Percentiles rank a stretch among this genome's conserved stretches.
Conservation (phyloP, 2,329 filamentous ascomycete species). For the Chaetomium globosum region DNA sequence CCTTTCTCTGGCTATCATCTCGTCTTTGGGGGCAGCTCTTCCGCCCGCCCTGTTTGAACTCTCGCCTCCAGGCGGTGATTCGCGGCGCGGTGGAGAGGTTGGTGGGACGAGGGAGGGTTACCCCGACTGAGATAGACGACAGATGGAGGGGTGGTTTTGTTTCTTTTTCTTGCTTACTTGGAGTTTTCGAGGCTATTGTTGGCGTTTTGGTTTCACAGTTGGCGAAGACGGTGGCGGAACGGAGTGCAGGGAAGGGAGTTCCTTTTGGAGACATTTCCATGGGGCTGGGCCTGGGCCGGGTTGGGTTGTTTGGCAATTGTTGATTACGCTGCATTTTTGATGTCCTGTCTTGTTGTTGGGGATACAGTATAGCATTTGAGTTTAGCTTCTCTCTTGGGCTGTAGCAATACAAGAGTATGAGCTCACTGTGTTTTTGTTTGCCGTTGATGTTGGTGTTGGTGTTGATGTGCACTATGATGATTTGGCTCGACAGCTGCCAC, state of each 20-base stretch:
- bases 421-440: neutral
- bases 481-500: too few species aligned
- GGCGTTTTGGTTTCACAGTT: constrained; percentile 15
- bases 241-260: neutral
- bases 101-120: constrained; percentile 11
- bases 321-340: constrained; percentile 21
- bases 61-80: constrained; percentile 23
- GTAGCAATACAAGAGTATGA: constrained; percentile 27
- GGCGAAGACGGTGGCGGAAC: neutral
- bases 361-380: constrained; percentile 26
- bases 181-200: neutral
- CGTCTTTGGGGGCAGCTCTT: neutral
- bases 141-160: neutral
- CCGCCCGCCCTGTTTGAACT: neutral
- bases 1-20: neutral
- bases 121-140: neutral
- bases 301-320: neutral
- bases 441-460: neutral
- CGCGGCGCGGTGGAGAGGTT: constrained; percentile 16
- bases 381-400: constrained; percentile 22
- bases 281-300: neutral
- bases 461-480: neutral
- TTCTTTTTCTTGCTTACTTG: neutral
- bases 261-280: constrained; percentile 15
- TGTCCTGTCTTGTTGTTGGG: constrained; percentile 18